Evolutionary conservation across 495 filamentous ascomycete species (phyloP).

Genomic region (Lophiotrema nucula): DNA sequence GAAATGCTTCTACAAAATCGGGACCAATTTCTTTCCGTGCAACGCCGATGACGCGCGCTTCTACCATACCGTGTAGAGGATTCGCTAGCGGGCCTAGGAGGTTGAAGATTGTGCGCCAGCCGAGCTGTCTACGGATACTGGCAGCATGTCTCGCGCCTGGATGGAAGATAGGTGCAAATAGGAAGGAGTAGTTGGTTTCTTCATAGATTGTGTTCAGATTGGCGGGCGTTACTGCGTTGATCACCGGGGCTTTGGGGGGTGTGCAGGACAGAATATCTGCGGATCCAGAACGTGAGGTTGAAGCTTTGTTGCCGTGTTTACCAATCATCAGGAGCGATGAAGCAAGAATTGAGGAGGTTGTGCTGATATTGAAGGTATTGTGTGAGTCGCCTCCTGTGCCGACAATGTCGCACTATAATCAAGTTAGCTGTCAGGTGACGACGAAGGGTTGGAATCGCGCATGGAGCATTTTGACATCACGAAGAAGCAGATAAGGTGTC

Average conservation of each 20-base stretch:
- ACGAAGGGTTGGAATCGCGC: background rate
- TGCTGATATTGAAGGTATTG: constrained; percentile 97
- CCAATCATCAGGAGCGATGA: constrained; percentile 77
- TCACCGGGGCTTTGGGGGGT: constrained; percentile 64
- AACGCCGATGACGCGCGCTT: constrained; percentile 88
- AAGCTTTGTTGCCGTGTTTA: constrained; percentile 96
- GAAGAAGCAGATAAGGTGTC: background rate
- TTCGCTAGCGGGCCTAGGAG: constrained; percentile 89
- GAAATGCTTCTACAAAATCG: constrained; percentile 82
- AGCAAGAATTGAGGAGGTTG: constrained; percentile 88
- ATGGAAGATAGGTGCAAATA: constrained; percentile 96
- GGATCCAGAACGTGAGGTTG: constrained; percentile 91
- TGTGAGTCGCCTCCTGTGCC: constrained; percentile 96
- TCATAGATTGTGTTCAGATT: constrained; percentile 70
- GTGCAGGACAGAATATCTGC: constrained; percentile 83
- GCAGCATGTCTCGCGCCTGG: constrained; percentile 87
- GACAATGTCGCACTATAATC: constrained; percentile 82
- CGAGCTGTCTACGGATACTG: constrained; percentile 75
- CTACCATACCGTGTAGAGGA: constrained; percentile 72
- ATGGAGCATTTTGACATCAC: background rate
- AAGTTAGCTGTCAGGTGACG: constrained; percentile 2
- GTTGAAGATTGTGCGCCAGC: constrained; percentile 95
- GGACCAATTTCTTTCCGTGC: constrained; percentile 80
- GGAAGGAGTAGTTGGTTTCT: constrained; percentile 84
- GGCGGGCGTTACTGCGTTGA: constrained; percentile 66